Evolutionary conservation across 768 basidiomycete species (phyloP).

Genomic region (Pleurotus platypus): DNA sequence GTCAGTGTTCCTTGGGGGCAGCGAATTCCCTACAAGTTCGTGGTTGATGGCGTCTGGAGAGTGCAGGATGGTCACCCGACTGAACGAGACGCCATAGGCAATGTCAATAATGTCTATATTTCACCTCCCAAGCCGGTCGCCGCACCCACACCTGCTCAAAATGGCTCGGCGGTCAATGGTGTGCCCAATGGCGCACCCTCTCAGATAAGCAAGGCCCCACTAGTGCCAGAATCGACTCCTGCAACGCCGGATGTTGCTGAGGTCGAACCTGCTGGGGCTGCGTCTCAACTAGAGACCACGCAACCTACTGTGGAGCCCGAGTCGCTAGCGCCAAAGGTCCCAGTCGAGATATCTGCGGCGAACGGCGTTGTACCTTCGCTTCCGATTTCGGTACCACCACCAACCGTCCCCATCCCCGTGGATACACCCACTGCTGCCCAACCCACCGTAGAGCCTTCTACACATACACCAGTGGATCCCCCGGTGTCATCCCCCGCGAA

Average conservation of each 20-base stretch:
- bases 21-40: constrained; percentile 71
- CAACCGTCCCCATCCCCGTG: neutral
- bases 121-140: constrained; percentile 43
- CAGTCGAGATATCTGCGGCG: constrained; percentile 36
- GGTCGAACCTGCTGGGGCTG: neutral
- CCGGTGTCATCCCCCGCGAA: constrained; percentile 2
- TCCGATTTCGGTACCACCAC: constrained; percentile 4
- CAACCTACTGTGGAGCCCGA: constrained; percentile 3
- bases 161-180: neutral
- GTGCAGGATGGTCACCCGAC: constrained; percentile 51
- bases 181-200: neutral
- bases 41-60: constrained; percentile 73
- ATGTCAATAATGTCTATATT: constrained; percentile 65
- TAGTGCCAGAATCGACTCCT: neutral
- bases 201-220: neutral
- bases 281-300: neutral
- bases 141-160: neutral
- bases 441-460: constrained; percentile 12
- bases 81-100: constrained; percentile 59
- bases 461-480: constrained; percentile 15
- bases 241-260: neutral
- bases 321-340: constrained; percentile 26
- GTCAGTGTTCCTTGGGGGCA: constrained; percentile 57
- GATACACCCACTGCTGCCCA: constrained; percentile 2
- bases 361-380: constrained; percentile 25